Evolutionary conservation across 768 basidiomycete genomes (phyloP), one percentile per base, ranked within the genome.

Genomic region (Albatrellus ellisii): DNA sequence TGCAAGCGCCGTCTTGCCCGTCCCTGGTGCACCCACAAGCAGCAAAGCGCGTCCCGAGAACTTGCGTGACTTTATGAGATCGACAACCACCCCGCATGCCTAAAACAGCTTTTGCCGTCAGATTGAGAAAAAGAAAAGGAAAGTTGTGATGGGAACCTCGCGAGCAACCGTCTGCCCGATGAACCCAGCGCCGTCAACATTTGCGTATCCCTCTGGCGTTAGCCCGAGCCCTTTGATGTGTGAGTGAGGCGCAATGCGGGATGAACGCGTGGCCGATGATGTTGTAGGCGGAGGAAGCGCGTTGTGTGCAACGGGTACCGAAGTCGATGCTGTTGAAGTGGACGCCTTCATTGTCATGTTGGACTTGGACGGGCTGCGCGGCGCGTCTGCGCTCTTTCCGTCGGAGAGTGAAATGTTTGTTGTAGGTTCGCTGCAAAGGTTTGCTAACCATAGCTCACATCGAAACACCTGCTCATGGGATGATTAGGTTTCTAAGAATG

Each of bases 221-320:
- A 98, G 67, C 3, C 95, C 95, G 22, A 98, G 79, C 6, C 91
- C 92, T 65, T 91, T 94, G 59, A 97, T 97, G 59, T 97, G 92
- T 4, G 91, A 95, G 56, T 97, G 92, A 2, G 89, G 79, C 1
- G 87, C 85, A 34, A 90, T 86, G 27, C 85, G 75, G 24, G 84
- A 83, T 0, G 84, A 76, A 18, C 82, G 72, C 10, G 70, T 69
- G 1, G 76, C 71, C 10, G 77, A 69, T 0, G 74, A 59, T 2
- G 70, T 66, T 4, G 80, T 68, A 0, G 82, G 81, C 0, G 80
- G 80, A 0, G 81, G 73, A 2, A 81, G 67, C 1, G 84, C 79
- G 44, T 79, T 86, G 59, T 84, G 82, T 12, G 63, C 57, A 6
- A 63, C 59, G 2, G 63, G 59, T 4, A 54, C 50, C 1, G 58